Evolutionary conservation across 2,329 filamentous ascomycete genomes (phyloP).

Genomic region (Fusarium stilboides): DNA sequence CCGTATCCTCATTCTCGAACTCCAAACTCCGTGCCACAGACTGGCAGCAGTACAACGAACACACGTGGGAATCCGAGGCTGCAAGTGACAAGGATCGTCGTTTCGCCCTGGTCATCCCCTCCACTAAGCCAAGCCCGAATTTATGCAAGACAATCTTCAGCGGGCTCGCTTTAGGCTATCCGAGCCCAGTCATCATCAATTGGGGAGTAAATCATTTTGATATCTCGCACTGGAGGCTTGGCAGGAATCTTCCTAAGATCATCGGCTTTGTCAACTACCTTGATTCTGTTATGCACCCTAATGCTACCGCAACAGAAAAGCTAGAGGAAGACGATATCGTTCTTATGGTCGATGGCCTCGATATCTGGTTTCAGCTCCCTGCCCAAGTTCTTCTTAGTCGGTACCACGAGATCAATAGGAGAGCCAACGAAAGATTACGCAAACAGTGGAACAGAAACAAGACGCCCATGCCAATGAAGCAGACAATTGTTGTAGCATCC

Average conservation of each 20-base stretch:
- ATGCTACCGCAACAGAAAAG: background rate
- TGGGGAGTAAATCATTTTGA: background rate
- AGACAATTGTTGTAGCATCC: background rate
- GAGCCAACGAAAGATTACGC: slow-evolving; percentile 7
- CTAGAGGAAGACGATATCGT: slow-evolving; percentile 10
- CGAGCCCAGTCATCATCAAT: slow-evolving; percentile 10
- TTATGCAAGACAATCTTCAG: slow-evolving; percentile 3
- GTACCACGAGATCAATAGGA: slow-evolving; percentile 22
- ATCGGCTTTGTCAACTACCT: background rate
- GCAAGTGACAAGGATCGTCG: background rate
- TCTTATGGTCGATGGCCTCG: slow-evolving; percentile 13
- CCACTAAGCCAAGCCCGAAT: background rate
- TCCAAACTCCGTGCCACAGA: too few species aligned
- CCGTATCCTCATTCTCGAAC: too few species aligned
- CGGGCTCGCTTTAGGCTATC: background rate
- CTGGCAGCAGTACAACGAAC: too few species aligned
- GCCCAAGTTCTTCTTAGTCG: slow-evolving; percentile 17
- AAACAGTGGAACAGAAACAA: slow-evolving; percentile 1
- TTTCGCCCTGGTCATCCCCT: background rate
- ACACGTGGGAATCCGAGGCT: too few species aligned
- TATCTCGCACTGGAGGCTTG: background rate
- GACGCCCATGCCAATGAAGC: slow-evolving; percentile 11
- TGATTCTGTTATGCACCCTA: slow-evolving; percentile 15
- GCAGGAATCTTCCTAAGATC: slow-evolving; percentile 13
- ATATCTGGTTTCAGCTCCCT: slow-evolving; percentile 25